These are phyloP conservation scores for Cyberlindnera xishuangbannaensis DNA, from an alignment of 805 yeast genomes.

Conservation along the genomic window DNA sequence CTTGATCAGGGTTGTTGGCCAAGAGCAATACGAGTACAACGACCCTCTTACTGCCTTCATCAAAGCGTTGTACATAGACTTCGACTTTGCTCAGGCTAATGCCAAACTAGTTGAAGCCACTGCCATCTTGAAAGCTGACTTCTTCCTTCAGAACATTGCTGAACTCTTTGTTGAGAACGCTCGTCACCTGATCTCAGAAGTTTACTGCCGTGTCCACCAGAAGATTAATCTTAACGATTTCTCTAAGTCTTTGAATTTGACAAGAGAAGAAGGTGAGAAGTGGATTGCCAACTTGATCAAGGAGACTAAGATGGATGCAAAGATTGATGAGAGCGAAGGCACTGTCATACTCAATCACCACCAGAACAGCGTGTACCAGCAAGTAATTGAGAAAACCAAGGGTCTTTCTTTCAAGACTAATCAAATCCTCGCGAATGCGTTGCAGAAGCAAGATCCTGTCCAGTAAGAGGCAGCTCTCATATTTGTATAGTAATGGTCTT, in stretches of 20 bases:
- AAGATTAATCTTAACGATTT: constrained; percentile 41
- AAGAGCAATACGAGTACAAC: constrained; percentile 57
- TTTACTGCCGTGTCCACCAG: constrained; percentile 49
- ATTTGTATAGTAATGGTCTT: constrained; percentile 1
- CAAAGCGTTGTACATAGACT: constrained; percentile 49
- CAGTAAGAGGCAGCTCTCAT: no score
- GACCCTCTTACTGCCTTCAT: constrained; percentile 61
- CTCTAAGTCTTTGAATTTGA: constrained; percentile 38
- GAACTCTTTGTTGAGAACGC: constrained; percentile 40
- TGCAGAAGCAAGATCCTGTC: constrained; percentile 26
- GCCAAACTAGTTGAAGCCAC: constrained; percentile 42
- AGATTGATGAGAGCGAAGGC: constrained; percentile 46
- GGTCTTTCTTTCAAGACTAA: constrained; percentile 54
- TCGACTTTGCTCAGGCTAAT: constrained; percentile 51
- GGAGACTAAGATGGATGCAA: constrained; percentile 47
- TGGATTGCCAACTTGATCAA: constrained; percentile 46
- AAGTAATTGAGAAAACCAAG: constrained; percentile 63
- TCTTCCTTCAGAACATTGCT: constrained; percentile 43
- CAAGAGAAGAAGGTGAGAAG: constrained; percentile 42
- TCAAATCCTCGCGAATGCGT: constrained; percentile 46
- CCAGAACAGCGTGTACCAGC: constrained; percentile 54
- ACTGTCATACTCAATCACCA: constrained; percentile 51
- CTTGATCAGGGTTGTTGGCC: constrained; percentile 48
- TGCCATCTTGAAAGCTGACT: constrained; percentile 46
- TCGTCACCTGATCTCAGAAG: constrained; percentile 45